These are phyloP conservation scores for Coleophoma eucalyptorum DNA, from an alignment of 2,329 filamentous ascomycete genomes.

Conservation along the genomic window DNA sequence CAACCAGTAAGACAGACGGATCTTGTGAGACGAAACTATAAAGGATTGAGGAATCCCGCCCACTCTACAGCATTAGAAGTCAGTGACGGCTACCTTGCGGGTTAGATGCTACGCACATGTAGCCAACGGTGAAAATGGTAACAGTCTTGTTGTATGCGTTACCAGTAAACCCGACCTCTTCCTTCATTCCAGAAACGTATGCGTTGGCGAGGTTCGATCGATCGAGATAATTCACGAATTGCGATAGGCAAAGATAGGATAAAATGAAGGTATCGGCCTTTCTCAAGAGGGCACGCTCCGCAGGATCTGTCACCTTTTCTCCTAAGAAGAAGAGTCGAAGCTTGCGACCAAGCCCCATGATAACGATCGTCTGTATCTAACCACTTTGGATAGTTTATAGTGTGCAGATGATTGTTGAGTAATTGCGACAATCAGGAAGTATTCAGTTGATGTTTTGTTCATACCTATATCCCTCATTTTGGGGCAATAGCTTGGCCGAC, in stretches of 20 bases:
- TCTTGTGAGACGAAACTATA: constrained; percentile 18
- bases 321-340: not conserved
- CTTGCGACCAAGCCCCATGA: too few species aligned
- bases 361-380: too few species aligned
- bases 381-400: too few species aligned
- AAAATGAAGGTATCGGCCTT: not conserved
- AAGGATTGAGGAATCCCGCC: constrained; percentile 22
- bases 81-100: not conserved
- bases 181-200: constrained; percentile 23
- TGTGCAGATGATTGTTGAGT: too few species aligned
- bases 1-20: constrained; percentile 13
- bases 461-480: too few species aligned
- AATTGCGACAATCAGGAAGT: too few species aligned
- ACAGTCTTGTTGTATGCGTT: constrained; percentile 49
- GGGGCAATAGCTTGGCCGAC: too few species aligned
- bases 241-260: not conserved
- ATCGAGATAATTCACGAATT: not conserved
- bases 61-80: not conserved
- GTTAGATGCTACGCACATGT: constrained; percentile 30
- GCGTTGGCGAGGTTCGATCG: constrained; percentile 5
- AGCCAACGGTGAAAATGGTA: constrained; percentile 47
- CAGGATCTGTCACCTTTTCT: not conserved
- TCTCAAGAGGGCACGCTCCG: not conserved
- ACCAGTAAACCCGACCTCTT: constrained; percentile 40
- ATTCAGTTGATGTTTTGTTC: too few species aligned